A percentile compares a stretch with the other conserved stretches of the same genome.
These are phyloP conservation scores for Dissoconium aciculare DNA, from an alignment of 2,329 filamentous ascomycete species.

Conservation along the genomic window DNA sequence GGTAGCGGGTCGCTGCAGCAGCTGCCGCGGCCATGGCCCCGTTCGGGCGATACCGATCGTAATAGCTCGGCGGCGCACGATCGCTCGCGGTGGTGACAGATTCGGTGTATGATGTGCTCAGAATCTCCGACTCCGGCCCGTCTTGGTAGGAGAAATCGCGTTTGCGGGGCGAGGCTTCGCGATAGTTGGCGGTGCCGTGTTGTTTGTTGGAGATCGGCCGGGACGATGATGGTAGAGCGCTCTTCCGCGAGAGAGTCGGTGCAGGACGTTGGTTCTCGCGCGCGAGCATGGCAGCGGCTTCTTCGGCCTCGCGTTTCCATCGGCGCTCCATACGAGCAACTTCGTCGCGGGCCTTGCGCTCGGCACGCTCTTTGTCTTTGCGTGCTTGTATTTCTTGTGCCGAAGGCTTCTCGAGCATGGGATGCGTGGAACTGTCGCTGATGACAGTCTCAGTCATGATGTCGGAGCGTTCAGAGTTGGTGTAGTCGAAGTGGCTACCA, in stretches of 20 bases:
- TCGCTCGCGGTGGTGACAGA: conserved; percentile 9
- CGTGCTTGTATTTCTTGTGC: conserved; percentile 17
- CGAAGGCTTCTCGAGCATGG: conserved; percentile 14
- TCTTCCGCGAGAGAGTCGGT: conserved; percentile 13
- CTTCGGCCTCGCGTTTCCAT: conserved; percentile 28
- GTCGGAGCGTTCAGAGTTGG: conserved; percentile 49
- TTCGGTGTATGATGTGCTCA: conserved; percentile 28
- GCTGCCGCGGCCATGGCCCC: conserved; percentile 15
- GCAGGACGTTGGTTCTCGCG: conserved; percentile 17
- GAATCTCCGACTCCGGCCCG: conserved; percentile 20
- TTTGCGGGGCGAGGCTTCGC: conserved; percentile 12
- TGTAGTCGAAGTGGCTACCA: conserved; percentile 65
- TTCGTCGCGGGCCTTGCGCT: conserved; percentile 25
- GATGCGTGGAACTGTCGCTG: conserved; percentile 34
- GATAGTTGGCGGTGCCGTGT: conserved; percentile 12
- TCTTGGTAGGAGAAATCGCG: conserved; percentile 22
- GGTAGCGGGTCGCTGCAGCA: conserved; percentile 7
- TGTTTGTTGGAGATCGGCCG: conserved; percentile 10
- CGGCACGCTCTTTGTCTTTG: conserved; percentile 27
- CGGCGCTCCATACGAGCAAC: conserved; percentile 25
- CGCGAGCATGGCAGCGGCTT: conserved; percentile 23
- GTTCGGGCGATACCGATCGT: conserved; percentile 22
- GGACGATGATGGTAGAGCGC: conserved; percentile 17
- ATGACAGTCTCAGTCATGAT: conserved; percentile 31
- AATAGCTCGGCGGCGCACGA: conserved; percentile 20